phyloP scores from a whole-genome alignment of 208 protist species.

The Ichthyophonus hoferi region DNA sequence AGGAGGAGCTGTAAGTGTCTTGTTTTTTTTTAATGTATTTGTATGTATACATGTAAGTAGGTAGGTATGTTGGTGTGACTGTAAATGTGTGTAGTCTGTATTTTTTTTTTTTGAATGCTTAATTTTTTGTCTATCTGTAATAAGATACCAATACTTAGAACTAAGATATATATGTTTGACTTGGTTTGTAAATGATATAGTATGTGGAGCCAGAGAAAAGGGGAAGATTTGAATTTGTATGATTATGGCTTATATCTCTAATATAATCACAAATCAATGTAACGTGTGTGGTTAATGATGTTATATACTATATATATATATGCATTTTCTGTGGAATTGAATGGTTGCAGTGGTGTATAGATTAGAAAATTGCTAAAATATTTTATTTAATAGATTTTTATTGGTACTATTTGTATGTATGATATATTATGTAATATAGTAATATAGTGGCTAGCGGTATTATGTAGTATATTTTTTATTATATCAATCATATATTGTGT shows the following conservation, averaged over 20 bases:
- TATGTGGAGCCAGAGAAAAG: no score
- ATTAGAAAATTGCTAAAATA: background rate
- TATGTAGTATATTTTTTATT: background rate
- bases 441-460: background rate
- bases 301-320: no score
- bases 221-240: no score
- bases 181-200: background rate
- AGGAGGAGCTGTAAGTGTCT: conserved; percentile 41
- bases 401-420: background rate
- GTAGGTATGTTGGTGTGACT: background rate
- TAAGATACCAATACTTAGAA: no score
- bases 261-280: no score
- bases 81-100: background rate
- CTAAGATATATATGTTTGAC: background rate
- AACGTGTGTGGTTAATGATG: no score
- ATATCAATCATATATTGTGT: background rate
- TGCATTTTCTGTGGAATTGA: no score
- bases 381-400: background rate
- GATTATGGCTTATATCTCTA: no score
- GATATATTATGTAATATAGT: background rate
- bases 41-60: background rate
- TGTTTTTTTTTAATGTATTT: background rate
- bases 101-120: no score
- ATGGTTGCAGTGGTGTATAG: no score
- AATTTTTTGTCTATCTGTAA: no score